phyloP scores from a whole-genome alignment of 352 stramenopile species.

The Phytophthora crassamura region DNA sequence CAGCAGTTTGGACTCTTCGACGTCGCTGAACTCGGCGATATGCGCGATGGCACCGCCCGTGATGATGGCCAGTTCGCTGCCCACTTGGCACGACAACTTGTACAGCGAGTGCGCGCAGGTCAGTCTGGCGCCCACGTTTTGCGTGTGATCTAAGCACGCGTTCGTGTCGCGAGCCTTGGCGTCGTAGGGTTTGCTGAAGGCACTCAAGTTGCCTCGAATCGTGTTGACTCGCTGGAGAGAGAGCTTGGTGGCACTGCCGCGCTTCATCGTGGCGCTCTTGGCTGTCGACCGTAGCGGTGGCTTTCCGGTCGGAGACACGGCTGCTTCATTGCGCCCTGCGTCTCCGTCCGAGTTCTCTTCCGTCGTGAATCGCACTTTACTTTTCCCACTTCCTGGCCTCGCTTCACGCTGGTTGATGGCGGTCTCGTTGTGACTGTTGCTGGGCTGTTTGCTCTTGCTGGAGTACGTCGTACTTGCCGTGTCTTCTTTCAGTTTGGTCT shows the following conservation, averaged over 20 bases:
- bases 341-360: slow-evolving; percentile 3
- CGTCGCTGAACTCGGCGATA: slow-evolving; percentile 76
- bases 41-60: slow-evolving; percentile 65
- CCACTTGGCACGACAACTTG: slow-evolving; percentile 75
- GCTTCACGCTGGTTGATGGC: neutral
- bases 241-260: slow-evolving; percentile 8
- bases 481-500: slow-evolving; percentile 44
- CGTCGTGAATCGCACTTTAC: slow-evolving; percentile 23
- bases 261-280: slow-evolving; percentile 24
- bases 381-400: slow-evolving; percentile 1
- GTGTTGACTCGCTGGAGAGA: slow-evolving; percentile 40
- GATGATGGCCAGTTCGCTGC: slow-evolving; percentile 68
- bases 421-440: slow-evolving; percentile 6
- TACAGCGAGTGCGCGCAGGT: slow-evolving; percentile 81
- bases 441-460: slow-evolving; percentile 8
- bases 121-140: slow-evolving; percentile 65
- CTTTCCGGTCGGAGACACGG: slow-evolving; percentile 4
- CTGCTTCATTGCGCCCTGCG: neutral
- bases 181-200: slow-evolving; percentile 32
- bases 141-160: slow-evolving; percentile 3
- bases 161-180: slow-evolving; percentile 8
- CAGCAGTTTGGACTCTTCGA: slow-evolving; percentile 61
- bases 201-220: slow-evolving; percentile 46
- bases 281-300: neutral
- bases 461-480: neutral